These are phyloP conservation scores for Malbranchea zuffiana DNA, from an alignment of 2,329 filamentous ascomycete genomes.

Conservation along the genomic window DNA sequence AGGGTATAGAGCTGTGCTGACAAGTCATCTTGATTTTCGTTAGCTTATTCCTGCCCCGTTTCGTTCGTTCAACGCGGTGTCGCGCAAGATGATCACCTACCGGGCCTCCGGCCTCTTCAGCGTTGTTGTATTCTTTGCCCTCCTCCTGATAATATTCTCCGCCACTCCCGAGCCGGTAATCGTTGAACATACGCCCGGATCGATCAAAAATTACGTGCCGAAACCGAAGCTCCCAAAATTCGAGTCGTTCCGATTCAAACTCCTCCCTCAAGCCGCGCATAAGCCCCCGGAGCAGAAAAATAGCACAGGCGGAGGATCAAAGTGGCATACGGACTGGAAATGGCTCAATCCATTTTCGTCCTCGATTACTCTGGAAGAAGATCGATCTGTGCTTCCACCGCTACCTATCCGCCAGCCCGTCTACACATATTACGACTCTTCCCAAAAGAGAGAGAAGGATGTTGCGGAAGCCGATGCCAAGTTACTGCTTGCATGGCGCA, in stretches of 20 bases:
- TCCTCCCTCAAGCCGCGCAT: slow-evolving; percentile 62
- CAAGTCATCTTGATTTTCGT: too few relatives aligned
- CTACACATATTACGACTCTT: slow-evolving; percentile 83
- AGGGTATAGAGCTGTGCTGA: too few relatives aligned
- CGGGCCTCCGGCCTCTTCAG: slow-evolving; percentile 33
- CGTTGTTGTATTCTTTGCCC: slow-evolving; percentile 34
- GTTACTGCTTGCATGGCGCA: slow-evolving; percentile 74
- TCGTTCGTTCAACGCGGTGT: background rate
- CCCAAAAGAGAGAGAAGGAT: slow-evolving; percentile 50
- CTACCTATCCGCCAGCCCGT: slow-evolving; percentile 58
- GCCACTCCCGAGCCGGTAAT: slow-evolving; percentile 27
- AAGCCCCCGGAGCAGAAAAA: slow-evolving; percentile 63
- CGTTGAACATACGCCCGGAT: slow-evolving; percentile 17
- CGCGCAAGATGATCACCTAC: slow-evolving; percentile 30
- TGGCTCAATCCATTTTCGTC: slow-evolving; percentile 88
- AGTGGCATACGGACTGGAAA: slow-evolving; percentile 81
- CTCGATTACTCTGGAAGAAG: slow-evolving; percentile 66
- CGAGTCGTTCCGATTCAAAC: slow-evolving; percentile 49
- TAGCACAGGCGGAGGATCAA: slow-evolving; percentile 64
- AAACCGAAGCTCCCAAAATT: slow-evolving; percentile 35
- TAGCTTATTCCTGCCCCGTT: background rate
- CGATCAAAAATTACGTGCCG: slow-evolving; percentile 24
- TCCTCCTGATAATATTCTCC: slow-evolving; percentile 36
- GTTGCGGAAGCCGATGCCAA: slow-evolving; percentile 63
- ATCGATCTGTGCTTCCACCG: slow-evolving; percentile 71